phyloP scores from a whole-genome alignment of 306 rosid species.

The Cicer bijugum region DNA sequence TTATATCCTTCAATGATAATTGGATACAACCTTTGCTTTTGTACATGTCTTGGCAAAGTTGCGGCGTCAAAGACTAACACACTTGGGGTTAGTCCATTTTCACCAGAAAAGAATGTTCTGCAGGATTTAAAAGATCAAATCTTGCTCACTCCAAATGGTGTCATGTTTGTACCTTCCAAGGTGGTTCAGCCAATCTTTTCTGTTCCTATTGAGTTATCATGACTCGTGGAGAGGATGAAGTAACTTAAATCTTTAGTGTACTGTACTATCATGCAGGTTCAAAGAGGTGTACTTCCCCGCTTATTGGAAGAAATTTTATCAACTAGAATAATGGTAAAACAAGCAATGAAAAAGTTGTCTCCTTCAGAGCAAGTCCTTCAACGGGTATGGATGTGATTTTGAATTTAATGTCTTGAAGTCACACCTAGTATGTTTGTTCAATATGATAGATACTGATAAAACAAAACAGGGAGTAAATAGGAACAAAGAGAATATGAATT shows the following conservation, averaged over 20 bases:
- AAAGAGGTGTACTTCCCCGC: conserved; percentile 83
- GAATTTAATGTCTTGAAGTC: conserved; percentile 36
- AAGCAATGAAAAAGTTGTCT: conserved; percentile 80
- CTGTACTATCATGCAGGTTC: conserved; percentile 62
- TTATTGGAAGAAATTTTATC: conserved; percentile 91
- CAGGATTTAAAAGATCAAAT: conserved; percentile 69
- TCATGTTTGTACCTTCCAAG: conserved; percentile 85
- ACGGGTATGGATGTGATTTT: conserved; percentile 61
- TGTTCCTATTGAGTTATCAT: not conserved
- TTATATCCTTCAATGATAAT: conserved; percentile 98
- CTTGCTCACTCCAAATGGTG: conserved; percentile 91
- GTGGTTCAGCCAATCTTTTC: conserved; percentile 48
- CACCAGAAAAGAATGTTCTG: conserved; percentile 67
- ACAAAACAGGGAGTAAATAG: too few relatives aligned
- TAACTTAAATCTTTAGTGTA: conserved; percentile 30
- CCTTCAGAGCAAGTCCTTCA: conserved; percentile 82
- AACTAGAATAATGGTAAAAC: conserved; percentile 92
- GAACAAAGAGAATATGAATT: too few relatives aligned
- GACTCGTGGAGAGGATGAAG: conserved; percentile 33
- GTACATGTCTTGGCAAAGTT: conserved; percentile 90
- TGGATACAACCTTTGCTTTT: conserved; percentile 94
- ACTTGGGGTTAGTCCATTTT: conserved; percentile 82
- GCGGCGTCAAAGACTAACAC: conserved; percentile 66
- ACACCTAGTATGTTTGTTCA: conserved; percentile 21
- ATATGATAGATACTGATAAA: too few relatives aligned